Evolutionary conservation across 345 rosid species (phyloP), one percentile per base, ranked within the genome.

Genomic region (Sisymbrium altissimum): DNA sequence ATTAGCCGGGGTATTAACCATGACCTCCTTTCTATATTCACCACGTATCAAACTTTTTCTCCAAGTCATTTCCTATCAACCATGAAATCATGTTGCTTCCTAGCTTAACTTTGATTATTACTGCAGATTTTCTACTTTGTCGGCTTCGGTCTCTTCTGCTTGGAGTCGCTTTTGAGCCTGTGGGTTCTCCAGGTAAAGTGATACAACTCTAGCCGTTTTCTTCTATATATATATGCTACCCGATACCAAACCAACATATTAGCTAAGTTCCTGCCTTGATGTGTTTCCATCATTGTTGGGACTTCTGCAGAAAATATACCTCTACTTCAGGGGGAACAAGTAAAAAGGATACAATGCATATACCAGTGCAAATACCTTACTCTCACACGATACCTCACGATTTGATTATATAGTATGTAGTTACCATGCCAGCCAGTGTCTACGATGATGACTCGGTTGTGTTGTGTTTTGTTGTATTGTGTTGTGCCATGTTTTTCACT

Each of bases 121-220:
- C 3, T 72, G 85, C 96, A 92, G 98, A 86, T 96, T 56, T 96
- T 96, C 82, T 96, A 86, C 85, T 81, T 92, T 39, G 69, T 96
- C 68, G 99, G 99, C 25, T 90, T 90, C 8, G 98, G 85, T 62
- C 81, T 96, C 64, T 96, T 96, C 74, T 89, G 94, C 87, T 79
- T 92, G 60, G 99, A 96, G 80, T 71, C 92, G 14, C 83, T 96
- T 60, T 81, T 96, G 55, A 96, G 99, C 82, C 80, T 92, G 61
- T 96, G 98, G 97, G 99, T 96, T 78, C 85, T 96, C 68, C 99
- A 96, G 96, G 99, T 92, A 62, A 77, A 33, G 19, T 33, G 36
- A 45, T 46, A n/a, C 46, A 15, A 68, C 21, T 55, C 54, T 55
- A 41, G 13, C 38, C 0, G 17, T 58, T n/a, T 55, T 70, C 57